Evolutionary conservation across 148 eudicot species (phyloP), one percentile per base, ranked within the genome.

Genomic region (Spergularia bocconei): DNA sequence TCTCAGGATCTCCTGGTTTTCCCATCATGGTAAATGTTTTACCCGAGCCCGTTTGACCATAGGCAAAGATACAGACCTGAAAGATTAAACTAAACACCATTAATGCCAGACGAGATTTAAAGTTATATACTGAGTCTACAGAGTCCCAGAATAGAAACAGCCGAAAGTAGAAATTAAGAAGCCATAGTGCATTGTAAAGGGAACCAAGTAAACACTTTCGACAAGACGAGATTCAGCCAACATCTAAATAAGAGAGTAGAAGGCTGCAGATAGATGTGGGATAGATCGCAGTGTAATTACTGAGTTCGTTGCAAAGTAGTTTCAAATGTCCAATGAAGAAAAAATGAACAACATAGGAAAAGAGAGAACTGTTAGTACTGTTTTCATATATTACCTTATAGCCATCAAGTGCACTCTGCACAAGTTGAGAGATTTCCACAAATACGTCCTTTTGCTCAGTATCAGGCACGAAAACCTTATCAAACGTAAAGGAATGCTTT

Each of bases 21-120:
- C 99, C 99, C 99, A 95, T 95, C 99, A 95, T 95, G 33, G 99
- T 95, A 80, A 85, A 87, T 15, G 99, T 95, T 82, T 92, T 95
- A 55, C 99, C 99, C 10, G 99, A 95, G 70, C 99, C 99, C 54
- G 99, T 95, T 84, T 95, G 99, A 62, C 99, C 99, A 77, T 95
- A 95, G 39, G 99, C 97, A 82, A 95, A 95, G 36, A 95, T 92
- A 78, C 97, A 95, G 57, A 95, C 99, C 99, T 92, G 78, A 65
- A 74, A 65, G 48, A 21, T 36, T 0, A 73, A 68, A 50, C 67
- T 63, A 72, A 59, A 48, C 38, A 20, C 12, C 47, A 58, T 77
- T 48, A 75, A 63, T 67, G 64, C 53, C 47, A n/a, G 61, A 20
- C 20, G 25, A 3, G 17, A 64, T 54, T 41, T 36, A 4, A 11